A percentile compares a stretch with the other conserved stretches of the same genome.
phyloP scores from a whole-genome alignment of 2,329 filamentous ascomycete species.

The Xylariaceae sp. region DNA sequence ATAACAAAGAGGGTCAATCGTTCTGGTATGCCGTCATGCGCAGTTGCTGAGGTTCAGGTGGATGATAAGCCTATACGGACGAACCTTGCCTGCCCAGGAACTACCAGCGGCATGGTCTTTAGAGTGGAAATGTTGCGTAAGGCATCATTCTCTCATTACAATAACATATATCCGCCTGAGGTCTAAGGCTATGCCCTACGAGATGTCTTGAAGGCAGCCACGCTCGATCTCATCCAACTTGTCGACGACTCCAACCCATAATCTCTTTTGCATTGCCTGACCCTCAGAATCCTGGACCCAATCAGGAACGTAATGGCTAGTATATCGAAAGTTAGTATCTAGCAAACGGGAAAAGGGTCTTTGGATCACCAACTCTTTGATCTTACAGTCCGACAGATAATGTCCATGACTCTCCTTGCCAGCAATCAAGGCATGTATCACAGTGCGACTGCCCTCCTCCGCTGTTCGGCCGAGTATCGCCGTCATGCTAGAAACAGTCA shows the following conservation, averaged over 20 bases:
- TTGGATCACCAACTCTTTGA: not conserved
- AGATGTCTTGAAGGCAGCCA: not conserved
- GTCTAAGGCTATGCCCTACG: no score
- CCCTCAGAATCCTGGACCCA: not conserved
- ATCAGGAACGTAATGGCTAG: not conserved
- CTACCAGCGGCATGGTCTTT: no score
- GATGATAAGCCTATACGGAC: no score
- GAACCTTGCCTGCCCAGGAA: no score
- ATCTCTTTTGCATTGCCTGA: not conserved
- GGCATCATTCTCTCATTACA: no score
- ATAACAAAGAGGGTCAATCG: slow-evolving; percentile 5
- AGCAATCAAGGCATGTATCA: not conserved
- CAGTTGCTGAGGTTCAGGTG: not conserved
- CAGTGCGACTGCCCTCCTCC: slow-evolving; percentile 1
- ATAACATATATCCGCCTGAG: no score
- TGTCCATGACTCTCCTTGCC: not conserved
- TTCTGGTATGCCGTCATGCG: slow-evolving; percentile 7
- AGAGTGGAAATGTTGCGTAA: no score
- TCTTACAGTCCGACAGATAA: not conserved
- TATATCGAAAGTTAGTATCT: not conserved
- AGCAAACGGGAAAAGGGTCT: not conserved
- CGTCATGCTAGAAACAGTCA: not conserved
- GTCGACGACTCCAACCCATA: not conserved
- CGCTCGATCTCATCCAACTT: not conserved
- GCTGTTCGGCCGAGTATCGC: not conserved